phyloP scores from a whole-genome alignment of 768 basidiomycete genomes.

The Hebeloma cylindrosporum region DNA sequence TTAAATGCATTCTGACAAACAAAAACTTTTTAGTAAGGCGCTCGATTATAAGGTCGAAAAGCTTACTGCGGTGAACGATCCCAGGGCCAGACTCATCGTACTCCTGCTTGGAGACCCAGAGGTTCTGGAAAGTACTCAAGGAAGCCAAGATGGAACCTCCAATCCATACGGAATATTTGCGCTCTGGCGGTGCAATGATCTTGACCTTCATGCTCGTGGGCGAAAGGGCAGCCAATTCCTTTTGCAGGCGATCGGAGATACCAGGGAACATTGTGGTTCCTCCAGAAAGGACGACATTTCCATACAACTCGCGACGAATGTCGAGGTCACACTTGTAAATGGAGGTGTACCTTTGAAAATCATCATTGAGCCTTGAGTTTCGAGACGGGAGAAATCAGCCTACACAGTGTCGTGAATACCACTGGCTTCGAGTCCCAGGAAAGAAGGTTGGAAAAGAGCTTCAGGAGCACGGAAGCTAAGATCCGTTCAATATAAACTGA shows the following conservation, averaged over 20 bases:
- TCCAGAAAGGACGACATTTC: constrained; percentile 85
- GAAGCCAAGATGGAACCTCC: constrained; percentile 86
- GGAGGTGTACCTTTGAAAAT: constrained; percentile 60
- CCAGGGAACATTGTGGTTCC: constrained; percentile 97
- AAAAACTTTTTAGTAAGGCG: too few species aligned
- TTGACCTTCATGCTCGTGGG: constrained; percentile 95
- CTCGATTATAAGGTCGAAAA: too few species aligned
- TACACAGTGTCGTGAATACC: constrained; percentile 93
- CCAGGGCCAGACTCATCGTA: constrained; percentile 85
- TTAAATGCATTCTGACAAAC: too few species aligned
- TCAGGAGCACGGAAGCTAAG: constrained; percentile 87
- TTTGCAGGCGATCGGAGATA: constrained; percentile 95
- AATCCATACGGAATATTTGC: constrained; percentile 97
- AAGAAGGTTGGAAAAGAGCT: constrained; percentile 89
- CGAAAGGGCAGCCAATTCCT: constrained; percentile 82
- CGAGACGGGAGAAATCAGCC: constrained; percentile 12
- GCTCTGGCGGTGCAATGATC: constrained; percentile 91
- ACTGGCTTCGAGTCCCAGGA: constrained; percentile 85
- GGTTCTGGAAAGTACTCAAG: constrained; percentile 93
- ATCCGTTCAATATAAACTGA: constrained; percentile 51
- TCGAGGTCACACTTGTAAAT: constrained; percentile 88
- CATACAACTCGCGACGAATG: constrained; percentile 78
- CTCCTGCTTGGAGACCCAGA: constrained; percentile 93
- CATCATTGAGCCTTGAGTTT: constrained; percentile 6
- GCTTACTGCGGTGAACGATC: constrained; percentile 75